phyloP scores from a whole-genome alignment of 2,329 filamentous ascomycete genomes.

The Penicillium sp. region DNA sequence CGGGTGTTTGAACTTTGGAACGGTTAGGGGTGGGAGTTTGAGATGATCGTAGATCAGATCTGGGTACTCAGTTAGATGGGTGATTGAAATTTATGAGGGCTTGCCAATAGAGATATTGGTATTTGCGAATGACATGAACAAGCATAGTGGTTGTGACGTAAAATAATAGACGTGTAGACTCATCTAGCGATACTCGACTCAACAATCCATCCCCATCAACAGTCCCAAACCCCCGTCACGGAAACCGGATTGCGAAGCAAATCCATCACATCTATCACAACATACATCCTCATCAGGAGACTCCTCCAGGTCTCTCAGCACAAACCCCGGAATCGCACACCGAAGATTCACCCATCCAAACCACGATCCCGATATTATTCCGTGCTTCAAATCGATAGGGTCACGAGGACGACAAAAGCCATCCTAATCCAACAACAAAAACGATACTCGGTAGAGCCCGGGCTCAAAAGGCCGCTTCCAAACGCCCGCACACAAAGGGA shows the following conservation, averaged over 20 bases:
- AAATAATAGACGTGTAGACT: background rate
- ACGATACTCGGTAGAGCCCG: constrained; percentile 14
- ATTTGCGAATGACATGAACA: background rate
- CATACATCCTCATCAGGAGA: background rate
- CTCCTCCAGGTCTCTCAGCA: background rate
- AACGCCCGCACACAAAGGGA: constrained; percentile 12
- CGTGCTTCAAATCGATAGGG: background rate
- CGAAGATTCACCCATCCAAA: constrained; percentile 8
- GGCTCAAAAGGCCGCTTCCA: constrained; percentile 1
- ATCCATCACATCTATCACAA: background rate
- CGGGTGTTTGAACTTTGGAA: background rate
- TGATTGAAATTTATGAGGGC: background rate
- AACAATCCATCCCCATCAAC: background rate
- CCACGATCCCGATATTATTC: constrained; percentile 8
- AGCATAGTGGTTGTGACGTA: too few relatives aligned
- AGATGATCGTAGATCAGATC: background rate
- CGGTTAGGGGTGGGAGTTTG: background rate
- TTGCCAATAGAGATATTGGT: background rate
- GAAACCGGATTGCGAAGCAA: background rate
- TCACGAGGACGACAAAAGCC: constrained; percentile 13
- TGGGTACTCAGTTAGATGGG: background rate
- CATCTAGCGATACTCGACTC: too few relatives aligned
- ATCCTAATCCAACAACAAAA: background rate
- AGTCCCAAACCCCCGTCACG: background rate
- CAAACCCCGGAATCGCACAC: constrained; percentile 3